Conservation (phyloP, 208 protist species). For the Perkinsela sp. region DNA sequence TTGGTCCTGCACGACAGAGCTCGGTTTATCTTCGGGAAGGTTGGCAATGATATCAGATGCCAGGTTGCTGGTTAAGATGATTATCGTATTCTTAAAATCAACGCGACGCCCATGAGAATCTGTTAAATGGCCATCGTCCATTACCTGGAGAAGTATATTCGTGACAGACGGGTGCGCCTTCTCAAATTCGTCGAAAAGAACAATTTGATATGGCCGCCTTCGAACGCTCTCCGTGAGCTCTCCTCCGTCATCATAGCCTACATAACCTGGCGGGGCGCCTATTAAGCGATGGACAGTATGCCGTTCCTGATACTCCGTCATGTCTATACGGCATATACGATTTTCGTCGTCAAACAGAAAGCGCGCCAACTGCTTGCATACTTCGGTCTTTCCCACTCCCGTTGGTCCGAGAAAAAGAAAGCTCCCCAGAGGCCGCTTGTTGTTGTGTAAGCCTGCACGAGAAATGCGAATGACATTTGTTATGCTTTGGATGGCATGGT, state of each 20-base stretch:
- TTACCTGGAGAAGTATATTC: conserved; percentile 88
- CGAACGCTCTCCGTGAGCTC: conserved; percentile 90
- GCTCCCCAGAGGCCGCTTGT: conserved; percentile 65
- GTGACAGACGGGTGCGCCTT: conserved; percentile 88
- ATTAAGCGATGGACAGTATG: conserved; percentile 83
- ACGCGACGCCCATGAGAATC: conserved; percentile 82
- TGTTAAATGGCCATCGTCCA: conserved; percentile 91
- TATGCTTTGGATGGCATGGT: conserved; percentile 75
- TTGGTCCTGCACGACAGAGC: conserved; percentile 12
- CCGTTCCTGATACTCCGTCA: conserved; percentile 93
- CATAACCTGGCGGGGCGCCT: conserved; percentile 89
- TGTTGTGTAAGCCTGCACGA: conserved; percentile 60
- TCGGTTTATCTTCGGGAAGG: conserved; percentile 19
- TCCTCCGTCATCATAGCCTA: conserved; percentile 92
- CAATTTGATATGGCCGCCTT: conserved; percentile 81
- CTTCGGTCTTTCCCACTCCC: conserved; percentile 81
- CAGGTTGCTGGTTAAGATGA: conserved; percentile 90
- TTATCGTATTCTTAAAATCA: conserved; percentile 88
- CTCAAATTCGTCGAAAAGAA: conserved; percentile 96
- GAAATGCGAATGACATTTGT: conserved; percentile 78
- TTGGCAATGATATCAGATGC: conserved; percentile 54
- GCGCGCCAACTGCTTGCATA: conserved; percentile 75
- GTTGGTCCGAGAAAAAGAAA: conserved; percentile 87
- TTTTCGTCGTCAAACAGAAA: conserved; percentile 87
- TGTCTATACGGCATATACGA: conserved; percentile 87